Evolutionary conservation across 2,329 filamentous ascomycete genomes (phyloP).

Genomic region (Lachnellula cervina): DNA sequence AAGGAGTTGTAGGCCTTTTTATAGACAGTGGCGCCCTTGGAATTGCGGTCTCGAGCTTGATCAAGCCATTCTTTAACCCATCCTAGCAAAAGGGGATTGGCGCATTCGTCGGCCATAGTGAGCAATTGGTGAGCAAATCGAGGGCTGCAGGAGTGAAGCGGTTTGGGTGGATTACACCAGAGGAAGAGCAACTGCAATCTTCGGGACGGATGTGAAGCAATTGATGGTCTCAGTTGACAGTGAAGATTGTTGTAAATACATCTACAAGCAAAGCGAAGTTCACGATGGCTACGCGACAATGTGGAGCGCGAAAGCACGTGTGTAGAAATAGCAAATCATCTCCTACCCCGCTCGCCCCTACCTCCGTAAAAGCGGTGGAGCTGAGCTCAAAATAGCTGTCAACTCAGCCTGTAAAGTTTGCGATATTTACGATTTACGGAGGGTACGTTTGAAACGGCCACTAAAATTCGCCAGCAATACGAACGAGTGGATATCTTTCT

Average conservation of each 20-base stretch:
- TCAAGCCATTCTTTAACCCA: conserved; percentile 80
- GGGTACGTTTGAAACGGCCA: no score
- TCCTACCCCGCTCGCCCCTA: not conserved
- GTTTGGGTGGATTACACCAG: not conserved
- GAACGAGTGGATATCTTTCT: not conserved
- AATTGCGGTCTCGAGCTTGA: conserved; percentile 60
- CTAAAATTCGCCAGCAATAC: no score
- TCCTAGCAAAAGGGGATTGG: conserved; percentile 63
- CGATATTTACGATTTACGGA: no score
- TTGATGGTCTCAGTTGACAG: not conserved
- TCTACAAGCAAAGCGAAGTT: not conserved
- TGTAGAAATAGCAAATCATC: not conserved
- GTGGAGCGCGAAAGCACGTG: conserved; percentile 4
- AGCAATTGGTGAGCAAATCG: not conserved
- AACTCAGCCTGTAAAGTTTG: not conserved
- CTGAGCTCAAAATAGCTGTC: not conserved
- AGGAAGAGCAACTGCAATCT: not conserved
- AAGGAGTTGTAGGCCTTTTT: conserved; percentile 73
- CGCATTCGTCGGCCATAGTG: conserved; percentile 22
- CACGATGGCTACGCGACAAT: conserved; percentile 1
- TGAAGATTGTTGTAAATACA: not conserved
- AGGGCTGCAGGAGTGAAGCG: not conserved
- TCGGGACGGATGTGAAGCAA: not conserved
- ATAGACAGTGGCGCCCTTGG: conserved; percentile 67
- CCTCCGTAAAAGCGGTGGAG: conserved; percentile 4